A percentile compares a stretch with the other conserved stretches of the same genome.
phyloP scores from a whole-genome alignment of 768 basidiomycete genomes.

The Sistotremastrum suecicum region DNA sequence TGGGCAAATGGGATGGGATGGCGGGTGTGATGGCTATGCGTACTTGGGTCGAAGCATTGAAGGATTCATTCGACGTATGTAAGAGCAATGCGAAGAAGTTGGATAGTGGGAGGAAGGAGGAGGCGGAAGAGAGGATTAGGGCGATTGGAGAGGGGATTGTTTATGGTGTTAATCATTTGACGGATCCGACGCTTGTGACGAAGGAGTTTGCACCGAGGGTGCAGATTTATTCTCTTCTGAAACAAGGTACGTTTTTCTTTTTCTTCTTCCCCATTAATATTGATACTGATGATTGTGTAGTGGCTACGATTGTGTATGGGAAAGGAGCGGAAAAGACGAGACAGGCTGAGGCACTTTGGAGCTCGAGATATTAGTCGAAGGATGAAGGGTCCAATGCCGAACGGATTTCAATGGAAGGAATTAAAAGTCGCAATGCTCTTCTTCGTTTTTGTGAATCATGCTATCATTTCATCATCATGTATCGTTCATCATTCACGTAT shows the following conservation, averaged over 20 bases:
- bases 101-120: conserved; percentile 22
- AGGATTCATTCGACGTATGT: conserved; percentile 21
- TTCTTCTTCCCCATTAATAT: conserved; percentile 1
- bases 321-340: conserved; percentile 34
- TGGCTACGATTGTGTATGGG: conserved; percentile 33
- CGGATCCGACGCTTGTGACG: conserved; percentile 36
- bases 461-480: no score
- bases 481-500: no score
- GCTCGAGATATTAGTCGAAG: conserved; percentile 24
- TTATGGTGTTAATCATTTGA: conserved; percentile 35
- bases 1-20: conserved; percentile 44
- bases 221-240: conserved; percentile 38
- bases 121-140: neutral
- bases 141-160: conserved; percentile 33
- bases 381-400: no score
- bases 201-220: conserved; percentile 39
- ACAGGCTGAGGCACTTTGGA: conserved; percentile 36
- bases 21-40: conserved; percentile 41
- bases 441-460: no score
- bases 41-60: conserved; percentile 37
- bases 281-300: conserved; percentile 13
- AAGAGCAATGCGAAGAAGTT: conserved; percentile 11
- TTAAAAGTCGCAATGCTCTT: no score
- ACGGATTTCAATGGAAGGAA: no score
- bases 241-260: conserved; percentile 26